phyloP scores from a whole-genome alignment of 1,139 yeast genomes.

The Magnusiomyces magnusii region DNA sequence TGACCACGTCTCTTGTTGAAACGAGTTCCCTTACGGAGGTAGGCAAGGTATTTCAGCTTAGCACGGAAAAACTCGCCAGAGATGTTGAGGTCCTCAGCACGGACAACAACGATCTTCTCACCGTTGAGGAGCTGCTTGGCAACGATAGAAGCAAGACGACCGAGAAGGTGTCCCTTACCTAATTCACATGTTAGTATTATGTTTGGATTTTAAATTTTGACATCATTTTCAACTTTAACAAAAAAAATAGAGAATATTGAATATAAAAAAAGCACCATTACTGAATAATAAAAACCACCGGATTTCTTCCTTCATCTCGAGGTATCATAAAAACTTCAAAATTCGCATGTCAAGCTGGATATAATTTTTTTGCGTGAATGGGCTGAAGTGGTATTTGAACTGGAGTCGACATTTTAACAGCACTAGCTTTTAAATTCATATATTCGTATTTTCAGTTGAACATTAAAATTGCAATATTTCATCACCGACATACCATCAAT shows the following conservation, averaged over 20 bases:
- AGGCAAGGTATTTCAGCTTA: slow-evolving; percentile 99
- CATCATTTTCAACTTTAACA: neutral
- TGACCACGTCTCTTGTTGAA: slow-evolving; percentile 99
- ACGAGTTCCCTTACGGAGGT: slow-evolving; percentile 99
- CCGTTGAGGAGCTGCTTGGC: slow-evolving; percentile 99
- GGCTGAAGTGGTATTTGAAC: no score
- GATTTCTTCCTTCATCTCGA: neutral
- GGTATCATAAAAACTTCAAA: neutral
- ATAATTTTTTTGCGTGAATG: no score
- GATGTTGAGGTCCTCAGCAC: slow-evolving; percentile 97
- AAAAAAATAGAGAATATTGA: neutral
- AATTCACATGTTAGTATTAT: slow-evolving; percentile 13
- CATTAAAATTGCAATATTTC: neutral
- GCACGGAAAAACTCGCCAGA: slow-evolving; percentile 99
- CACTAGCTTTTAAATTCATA: neutral
- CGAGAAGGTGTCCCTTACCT: slow-evolving; percentile 98
- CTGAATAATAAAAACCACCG: neutral
- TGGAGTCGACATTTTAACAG: neutral
- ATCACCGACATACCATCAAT: slow-evolving; percentile 15
- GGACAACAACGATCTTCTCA: slow-evolving; percentile 95
- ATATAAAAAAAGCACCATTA: neutral
- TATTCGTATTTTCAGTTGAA: neutral
- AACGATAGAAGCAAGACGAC: slow-evolving; percentile 98
- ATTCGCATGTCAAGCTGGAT: neutral
- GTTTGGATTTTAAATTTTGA: neutral